These are phyloP conservation scores for Torrubiellomyces zombiae DNA, from an alignment of 2,329 filamentous ascomycete genomes.

Conservation along the genomic window DNA sequence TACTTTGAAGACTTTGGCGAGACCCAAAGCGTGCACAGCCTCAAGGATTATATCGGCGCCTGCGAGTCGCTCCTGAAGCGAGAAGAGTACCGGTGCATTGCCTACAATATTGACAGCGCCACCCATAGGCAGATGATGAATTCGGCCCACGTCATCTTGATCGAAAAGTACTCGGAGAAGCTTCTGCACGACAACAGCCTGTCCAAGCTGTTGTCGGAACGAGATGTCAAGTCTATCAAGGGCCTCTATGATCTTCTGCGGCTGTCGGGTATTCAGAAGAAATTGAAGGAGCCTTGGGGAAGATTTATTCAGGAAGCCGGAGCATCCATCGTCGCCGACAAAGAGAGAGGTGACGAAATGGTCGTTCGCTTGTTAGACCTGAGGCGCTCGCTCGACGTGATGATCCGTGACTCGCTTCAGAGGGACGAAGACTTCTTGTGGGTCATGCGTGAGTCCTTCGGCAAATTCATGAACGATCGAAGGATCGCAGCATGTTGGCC, in stretches of 20 bases:
- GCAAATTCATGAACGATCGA: constrained; percentile 82
- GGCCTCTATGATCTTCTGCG: constrained; percentile 64
- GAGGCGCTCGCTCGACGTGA: constrained; percentile 60
- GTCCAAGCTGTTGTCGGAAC: constrained; percentile 53
- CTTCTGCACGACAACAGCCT: constrained; percentile 52
- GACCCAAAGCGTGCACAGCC: constrained; percentile 40
- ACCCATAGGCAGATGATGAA: constrained; percentile 65
- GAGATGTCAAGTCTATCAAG: constrained; percentile 53
- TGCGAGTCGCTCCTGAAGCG: constrained; percentile 51
- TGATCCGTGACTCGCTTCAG: constrained; percentile 61
- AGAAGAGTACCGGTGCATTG: constrained; percentile 63
- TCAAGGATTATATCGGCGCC: constrained; percentile 61
- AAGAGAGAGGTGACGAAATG: constrained; percentile 68
- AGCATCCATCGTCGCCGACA: constrained; percentile 62
- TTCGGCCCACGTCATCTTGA: constrained; percentile 54
- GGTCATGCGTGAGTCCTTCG: constrained; percentile 70
- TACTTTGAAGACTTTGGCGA: constrained; percentile 59
- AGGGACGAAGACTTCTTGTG: constrained; percentile 64
- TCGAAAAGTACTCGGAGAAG: constrained; percentile 49
- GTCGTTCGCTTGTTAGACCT: constrained; percentile 66
- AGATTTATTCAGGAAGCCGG: constrained; percentile 66
- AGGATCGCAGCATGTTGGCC: constrained; percentile 55
- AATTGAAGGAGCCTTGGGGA: constrained; percentile 57
- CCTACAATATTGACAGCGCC: constrained; percentile 65
- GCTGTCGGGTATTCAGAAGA: constrained; percentile 51